Percentiles rank a stretch among this genome's conserved stretches.
Evolutionary conservation across 2,329 filamentous ascomycete species (phyloP).

Genomic region (Annulohypoxylon truncatum): DNA sequence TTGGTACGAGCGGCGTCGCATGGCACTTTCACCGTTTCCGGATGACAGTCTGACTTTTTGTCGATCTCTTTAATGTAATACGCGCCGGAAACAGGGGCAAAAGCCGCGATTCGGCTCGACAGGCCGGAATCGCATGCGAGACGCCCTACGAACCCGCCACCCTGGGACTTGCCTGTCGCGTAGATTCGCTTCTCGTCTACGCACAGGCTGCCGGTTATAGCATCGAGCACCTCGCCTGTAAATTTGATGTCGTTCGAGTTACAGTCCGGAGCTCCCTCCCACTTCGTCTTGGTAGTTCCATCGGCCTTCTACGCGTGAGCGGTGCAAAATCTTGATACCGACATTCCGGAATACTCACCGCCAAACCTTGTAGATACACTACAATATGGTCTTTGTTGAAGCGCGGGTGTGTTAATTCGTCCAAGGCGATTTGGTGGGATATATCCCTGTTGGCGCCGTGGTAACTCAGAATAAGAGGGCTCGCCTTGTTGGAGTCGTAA

Average conservation of each 20-base stretch:
- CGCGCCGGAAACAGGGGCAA: constrained; percentile 46
- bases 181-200: constrained; percentile 45
- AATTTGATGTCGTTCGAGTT: constrained; percentile 45
- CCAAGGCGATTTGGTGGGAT: constrained; percentile 36
- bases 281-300: constrained; percentile 24
- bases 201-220: constrained; percentile 42
- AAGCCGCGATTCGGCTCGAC: constrained; percentile 44
- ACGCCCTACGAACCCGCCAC: constrained; percentile 43
- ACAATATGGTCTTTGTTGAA: constrained; percentile 44
- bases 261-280: constrained; percentile 39
- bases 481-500: constrained; percentile 34
- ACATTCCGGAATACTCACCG: constrained; percentile 22
- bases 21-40: constrained; percentile 51
- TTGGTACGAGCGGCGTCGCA: constrained; percentile 52
- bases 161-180: constrained; percentile 48
- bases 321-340: neutral
- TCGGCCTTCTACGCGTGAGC: constrained; percentile 24
- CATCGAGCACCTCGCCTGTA: constrained; percentile 45
- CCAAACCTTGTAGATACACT: constrained; percentile 43
- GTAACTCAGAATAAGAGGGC: constrained; percentile 45
- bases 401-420: constrained; percentile 34
- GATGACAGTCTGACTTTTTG: constrained; percentile 46
- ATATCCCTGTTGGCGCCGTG: constrained; percentile 44
- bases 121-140: constrained; percentile 43
- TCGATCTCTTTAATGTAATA: constrained; percentile 45